Conservation (phyloP, 2,329 filamentous ascomycete genomes). For the Aspergillus sp. region DNA sequence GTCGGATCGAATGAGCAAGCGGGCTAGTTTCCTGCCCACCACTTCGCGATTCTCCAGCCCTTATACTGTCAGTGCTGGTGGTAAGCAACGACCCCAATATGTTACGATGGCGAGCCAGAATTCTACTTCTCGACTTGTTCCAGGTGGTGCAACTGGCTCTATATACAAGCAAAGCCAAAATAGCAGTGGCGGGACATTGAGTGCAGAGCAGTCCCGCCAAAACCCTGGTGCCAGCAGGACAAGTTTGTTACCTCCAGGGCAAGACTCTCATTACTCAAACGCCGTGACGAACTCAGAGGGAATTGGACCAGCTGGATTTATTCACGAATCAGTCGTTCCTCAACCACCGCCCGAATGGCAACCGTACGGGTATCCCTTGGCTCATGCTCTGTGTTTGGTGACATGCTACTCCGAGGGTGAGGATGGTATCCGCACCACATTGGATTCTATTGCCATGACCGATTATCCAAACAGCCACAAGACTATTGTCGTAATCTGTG, state of each 20-base stretch:
- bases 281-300: slow-evolving; percentile 60
- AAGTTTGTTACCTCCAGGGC: slow-evolving; percentile 59
- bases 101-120: slow-evolving; percentile 95
- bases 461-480: slow-evolving; percentile 99
- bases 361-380: slow-evolving; percentile 91
- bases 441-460: slow-evolving; percentile 94
- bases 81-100: slow-evolving; percentile 54
- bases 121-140: slow-evolving; percentile 66
- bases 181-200: slow-evolving; percentile 53
- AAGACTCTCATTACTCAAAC: slow-evolving; percentile 50
- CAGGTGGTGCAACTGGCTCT: slow-evolving; percentile 46
- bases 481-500: slow-evolving; percentile 90
- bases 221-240: slow-evolving; percentile 39
- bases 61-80: slow-evolving; percentile 66
- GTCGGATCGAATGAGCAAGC: slow-evolving; percentile 70
- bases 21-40: slow-evolving; percentile 82
- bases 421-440: slow-evolving; percentile 84
- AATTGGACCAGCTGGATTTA: slow-evolving; percentile 84
- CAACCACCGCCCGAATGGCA: slow-evolving; percentile 97
- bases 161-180: slow-evolving; percentile 63
- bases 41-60: slow-evolving; percentile 93
- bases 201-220: slow-evolving; percentile 37
- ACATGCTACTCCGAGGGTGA: slow-evolving; percentile 96
- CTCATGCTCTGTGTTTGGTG: slow-evolving; percentile 88
- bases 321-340: slow-evolving; percentile 91